phyloP scores from a whole-genome alignment of 1,284 basidiomycete species.

The Cystobasidium sp. region DNA sequence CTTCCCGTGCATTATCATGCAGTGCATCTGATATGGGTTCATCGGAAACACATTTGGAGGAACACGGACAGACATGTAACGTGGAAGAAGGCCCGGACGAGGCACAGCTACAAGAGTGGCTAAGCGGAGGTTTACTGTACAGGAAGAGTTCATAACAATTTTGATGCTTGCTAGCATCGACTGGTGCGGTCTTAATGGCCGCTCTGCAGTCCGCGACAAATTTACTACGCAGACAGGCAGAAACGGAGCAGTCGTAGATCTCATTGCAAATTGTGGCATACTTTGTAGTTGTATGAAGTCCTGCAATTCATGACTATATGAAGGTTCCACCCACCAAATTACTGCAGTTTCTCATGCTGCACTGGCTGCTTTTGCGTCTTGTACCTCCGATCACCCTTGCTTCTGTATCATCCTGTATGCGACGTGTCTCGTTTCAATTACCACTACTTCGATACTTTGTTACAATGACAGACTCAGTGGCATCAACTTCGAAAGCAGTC shows the following conservation, averaged over 20 bases:
- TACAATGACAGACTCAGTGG: neutral
- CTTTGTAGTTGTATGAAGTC: neutral
- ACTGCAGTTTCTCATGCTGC: too few relatives aligned
- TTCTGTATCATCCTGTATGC: neutral
- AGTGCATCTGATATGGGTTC: too few relatives aligned
- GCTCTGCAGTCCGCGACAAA: slow-evolving; percentile 22
- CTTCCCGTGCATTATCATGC: too few relatives aligned
- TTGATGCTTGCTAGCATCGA: slow-evolving; percentile 5
- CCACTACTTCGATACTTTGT: neutral
- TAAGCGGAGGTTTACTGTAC: too few relatives aligned
- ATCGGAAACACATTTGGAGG: too few relatives aligned
- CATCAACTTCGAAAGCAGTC: neutral
- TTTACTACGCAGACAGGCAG: slow-evolving; percentile 22
- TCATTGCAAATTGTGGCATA: neutral
- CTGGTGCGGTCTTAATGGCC: slow-evolving; percentile 36
- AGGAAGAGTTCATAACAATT: neutral
- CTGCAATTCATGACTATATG: neutral
- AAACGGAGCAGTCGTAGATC: slow-evolving; percentile 46
- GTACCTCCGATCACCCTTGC: too few relatives aligned
- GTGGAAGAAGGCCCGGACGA: too few relatives aligned
- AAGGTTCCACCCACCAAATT: neutral
- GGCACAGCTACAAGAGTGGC: neutral
- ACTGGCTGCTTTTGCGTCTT: too few relatives aligned
- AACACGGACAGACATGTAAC: too few relatives aligned
- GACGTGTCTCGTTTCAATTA: neutral